Evolutionary conservation across 129 eudicot genomes (phyloP).

Genomic region (Centella asiatica): DNA sequence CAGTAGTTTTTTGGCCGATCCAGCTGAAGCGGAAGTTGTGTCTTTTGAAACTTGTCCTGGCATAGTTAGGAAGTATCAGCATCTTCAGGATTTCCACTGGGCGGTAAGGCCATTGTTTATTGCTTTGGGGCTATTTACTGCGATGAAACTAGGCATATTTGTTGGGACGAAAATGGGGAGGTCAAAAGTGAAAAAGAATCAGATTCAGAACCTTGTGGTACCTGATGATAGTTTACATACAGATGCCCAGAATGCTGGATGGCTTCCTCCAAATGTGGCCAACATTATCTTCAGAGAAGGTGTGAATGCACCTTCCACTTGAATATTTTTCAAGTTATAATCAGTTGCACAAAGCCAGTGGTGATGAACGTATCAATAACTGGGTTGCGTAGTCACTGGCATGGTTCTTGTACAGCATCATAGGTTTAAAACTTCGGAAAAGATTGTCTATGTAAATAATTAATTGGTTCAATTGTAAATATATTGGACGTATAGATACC

Average conservation of each 20-base stretch:
- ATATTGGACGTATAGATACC: too few relatives aligned
- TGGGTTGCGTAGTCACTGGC: too few relatives aligned
- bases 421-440: too few relatives aligned
- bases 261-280: slow-evolving; percentile 70
- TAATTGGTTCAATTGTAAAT: too few relatives aligned
- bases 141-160: slow-evolving; percentile 48
- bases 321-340: slow-evolving; percentile 17
- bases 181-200: slow-evolving; percentile 23
- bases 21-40: slow-evolving; percentile 80
- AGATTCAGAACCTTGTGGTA: slow-evolving; percentile 9
- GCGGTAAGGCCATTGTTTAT: slow-evolving; percentile 80
- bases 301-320: slow-evolving; percentile 15
- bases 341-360: background rate
- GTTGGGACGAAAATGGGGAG: slow-evolving; percentile 46
- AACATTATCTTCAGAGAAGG: slow-evolving; percentile 49
- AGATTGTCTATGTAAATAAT: too few relatives aligned
- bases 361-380: background rate
- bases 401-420: too few relatives aligned
- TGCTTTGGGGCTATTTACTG: slow-evolving; percentile 70
- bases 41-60: slow-evolving; percentile 48
- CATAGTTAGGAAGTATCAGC: slow-evolving; percentile 65
- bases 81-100: slow-evolving; percentile 97
- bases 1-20: slow-evolving; percentile 57
- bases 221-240: slow-evolving; percentile 23
- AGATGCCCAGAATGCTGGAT: slow-evolving; percentile 29